Evolutionary conservation across 306 rosid species (phyloP).

Genomic region (Prosopis cineraria): DNA sequence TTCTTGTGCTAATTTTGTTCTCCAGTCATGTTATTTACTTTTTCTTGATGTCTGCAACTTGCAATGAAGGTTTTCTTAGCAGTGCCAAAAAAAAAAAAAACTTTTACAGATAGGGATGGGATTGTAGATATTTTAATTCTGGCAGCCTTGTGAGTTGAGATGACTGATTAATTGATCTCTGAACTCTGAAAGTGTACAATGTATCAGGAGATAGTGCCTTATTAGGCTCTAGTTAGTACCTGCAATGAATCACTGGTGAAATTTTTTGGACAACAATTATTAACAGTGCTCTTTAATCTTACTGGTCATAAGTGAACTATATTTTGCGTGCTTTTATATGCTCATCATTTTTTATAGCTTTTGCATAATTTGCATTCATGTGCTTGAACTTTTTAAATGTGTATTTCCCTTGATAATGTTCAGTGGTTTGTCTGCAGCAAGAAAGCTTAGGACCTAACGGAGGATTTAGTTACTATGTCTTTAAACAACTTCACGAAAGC

Average conservation of each 20-base stretch:
- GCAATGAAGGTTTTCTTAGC: conserved; percentile 22
- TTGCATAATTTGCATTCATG: conserved; percentile 20
- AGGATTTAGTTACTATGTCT: conserved; percentile 86
- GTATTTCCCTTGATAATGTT: conserved; percentile 27
- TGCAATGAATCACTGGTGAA: conserved; percentile 23
- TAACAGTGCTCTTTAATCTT: conserved; percentile 13
- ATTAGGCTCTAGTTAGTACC: not conserved
- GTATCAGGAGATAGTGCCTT: not conserved
- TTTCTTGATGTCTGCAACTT: conserved; percentile 17
- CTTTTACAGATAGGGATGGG: conserved; percentile 3
- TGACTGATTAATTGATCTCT: not conserved
- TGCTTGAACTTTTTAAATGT: conserved; percentile 23
- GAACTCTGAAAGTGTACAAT: not conserved
- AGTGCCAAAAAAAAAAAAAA: not conserved
- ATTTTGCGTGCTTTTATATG: conserved; percentile 11
- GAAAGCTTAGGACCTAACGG: conserved; percentile 94
- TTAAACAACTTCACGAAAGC: conserved; percentile 66
- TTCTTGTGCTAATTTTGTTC: not conserved
- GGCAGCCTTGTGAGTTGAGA: not conserved
- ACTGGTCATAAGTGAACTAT: conserved; percentile 19
- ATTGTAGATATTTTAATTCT: not conserved
- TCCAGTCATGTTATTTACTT: not conserved
- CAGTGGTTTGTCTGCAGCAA: conserved; percentile 60
- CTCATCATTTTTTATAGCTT: conserved; percentile 13
- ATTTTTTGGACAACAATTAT: not conserved